Conservation (phyloP, 2,329 filamentous ascomycete species). For the Sporothrix dimorphospora region DNA sequence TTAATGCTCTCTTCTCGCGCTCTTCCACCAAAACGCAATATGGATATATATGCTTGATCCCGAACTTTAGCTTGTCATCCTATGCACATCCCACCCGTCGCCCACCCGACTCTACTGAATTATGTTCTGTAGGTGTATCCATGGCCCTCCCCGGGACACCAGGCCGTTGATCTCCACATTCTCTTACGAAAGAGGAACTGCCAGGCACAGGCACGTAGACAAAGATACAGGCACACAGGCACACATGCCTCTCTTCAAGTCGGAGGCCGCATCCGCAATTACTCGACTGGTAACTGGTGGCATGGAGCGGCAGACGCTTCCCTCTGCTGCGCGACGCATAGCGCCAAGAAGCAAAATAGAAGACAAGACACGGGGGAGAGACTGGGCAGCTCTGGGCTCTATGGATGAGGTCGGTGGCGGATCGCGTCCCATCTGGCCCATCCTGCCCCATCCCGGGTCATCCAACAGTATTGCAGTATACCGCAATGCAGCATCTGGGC, state of each 20-base stretch:
- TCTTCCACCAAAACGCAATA: constrained; percentile 3
- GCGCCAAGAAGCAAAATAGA: background rate
- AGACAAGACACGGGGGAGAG: no score
- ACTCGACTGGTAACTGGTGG: constrained; percentile 16
- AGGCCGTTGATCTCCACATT: constrained; percentile 11
- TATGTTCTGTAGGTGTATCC: no score
- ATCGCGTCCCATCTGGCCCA: background rate
- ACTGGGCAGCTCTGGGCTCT: background rate
- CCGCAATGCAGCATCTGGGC: no score
- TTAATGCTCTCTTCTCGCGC: background rate
- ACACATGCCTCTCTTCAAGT: background rate
- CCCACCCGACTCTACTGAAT: background rate
- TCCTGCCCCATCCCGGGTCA: background rate
- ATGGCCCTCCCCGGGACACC: background rate
- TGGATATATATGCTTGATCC: constrained; percentile 24
- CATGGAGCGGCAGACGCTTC: constrained; percentile 1
- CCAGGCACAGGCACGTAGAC: background rate
- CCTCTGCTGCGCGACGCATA: background rate
- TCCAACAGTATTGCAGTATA: background rate
- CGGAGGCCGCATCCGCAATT: constrained; percentile 14
- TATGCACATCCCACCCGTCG: background rate
- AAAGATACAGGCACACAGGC: background rate
- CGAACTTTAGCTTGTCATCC: background rate
- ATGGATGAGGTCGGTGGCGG: constrained; percentile 11
- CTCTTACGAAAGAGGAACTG: background rate